These are phyloP conservation scores for Malassezia japonica DNA, from an alignment of 1,284 basidiomycete genomes.

Conservation along the genomic window DNA sequence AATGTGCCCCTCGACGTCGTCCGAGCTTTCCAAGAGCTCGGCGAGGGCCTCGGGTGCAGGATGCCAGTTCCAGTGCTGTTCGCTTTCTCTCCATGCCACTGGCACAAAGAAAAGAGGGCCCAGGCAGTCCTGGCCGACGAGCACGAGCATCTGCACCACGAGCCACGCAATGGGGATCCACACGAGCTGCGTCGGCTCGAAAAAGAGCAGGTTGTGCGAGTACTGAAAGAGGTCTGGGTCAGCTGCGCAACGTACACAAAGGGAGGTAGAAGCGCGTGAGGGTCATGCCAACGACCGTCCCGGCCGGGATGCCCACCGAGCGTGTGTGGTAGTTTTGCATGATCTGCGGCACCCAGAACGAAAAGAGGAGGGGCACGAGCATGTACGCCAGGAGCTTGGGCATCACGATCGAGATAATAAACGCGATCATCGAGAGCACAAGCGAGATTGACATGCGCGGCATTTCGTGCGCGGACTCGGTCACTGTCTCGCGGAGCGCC, in stretches of 20 bases:
- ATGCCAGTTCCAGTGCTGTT: constrained; percentile 44
- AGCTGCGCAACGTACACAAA: constrained; percentile 16
- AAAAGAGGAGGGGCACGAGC: constrained; percentile 19
- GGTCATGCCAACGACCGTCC: constrained; percentile 43
- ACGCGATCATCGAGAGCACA: neutral
- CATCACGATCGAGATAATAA: neutral
- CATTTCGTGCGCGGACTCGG: neutral
- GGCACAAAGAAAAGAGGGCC: constrained; percentile 16
- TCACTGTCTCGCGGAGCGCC: neutral
- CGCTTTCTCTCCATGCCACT: neutral
- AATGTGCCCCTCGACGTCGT: constrained; percentile 12
- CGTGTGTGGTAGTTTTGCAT: constrained; percentile 29
- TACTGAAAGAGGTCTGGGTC: constrained; percentile 34
- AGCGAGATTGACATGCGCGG: neutral
- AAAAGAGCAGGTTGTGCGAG: constrained; percentile 35
- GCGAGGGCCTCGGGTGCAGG: constrained; percentile 21
- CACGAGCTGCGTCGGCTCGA: constrained; percentile 36
- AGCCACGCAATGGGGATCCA: constrained; percentile 22
- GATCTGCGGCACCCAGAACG: constrained; percentile 42
- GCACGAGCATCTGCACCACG: constrained; percentile 3
- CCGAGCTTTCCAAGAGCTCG: neutral
- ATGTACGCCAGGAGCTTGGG: neutral
- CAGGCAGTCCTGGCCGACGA: constrained; percentile 1
- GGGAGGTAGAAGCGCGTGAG: constrained; percentile 40
- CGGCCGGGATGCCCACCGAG: constrained; percentile 24